Conservation (phyloP, 2,329 filamentous ascomycete species). For the Xylaria sp. region DNA sequence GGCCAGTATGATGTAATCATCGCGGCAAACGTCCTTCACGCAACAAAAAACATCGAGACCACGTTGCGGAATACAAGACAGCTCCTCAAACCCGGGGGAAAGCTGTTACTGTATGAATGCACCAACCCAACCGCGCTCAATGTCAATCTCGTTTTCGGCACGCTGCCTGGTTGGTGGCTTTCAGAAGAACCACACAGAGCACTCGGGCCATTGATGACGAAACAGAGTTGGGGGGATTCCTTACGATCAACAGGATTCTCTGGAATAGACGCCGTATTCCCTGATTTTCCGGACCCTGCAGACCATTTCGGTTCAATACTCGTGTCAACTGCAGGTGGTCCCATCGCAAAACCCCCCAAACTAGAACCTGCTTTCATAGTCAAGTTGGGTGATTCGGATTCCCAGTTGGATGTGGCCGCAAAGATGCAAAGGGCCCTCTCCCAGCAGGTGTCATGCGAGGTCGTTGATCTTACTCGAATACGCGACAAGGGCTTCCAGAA, state of each 20-base stretch:
- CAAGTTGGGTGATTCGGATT: constrained; percentile 23
- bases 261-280: constrained; percentile 44
- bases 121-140: constrained; percentile 33
- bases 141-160: constrained; percentile 47
- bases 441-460: constrained; percentile 20
- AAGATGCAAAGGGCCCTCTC: constrained; percentile 14
- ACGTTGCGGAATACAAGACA: constrained; percentile 40
- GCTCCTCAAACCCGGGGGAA: constrained; percentile 42
- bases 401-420: constrained; percentile 20
- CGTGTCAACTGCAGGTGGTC: constrained; percentile 40
- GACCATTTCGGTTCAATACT: constrained; percentile 41
- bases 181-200: constrained; percentile 46
- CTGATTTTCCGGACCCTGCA: constrained; percentile 35
- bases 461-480: constrained; percentile 31
- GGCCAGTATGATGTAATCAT: constrained; percentile 48
- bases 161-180: constrained; percentile 55
- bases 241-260: constrained; percentile 36
- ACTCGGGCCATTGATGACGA: constrained; percentile 44
- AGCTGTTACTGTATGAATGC: constrained; percentile 37
- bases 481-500: constrained; percentile 30
- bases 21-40: constrained; percentile 46
- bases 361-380: constrained; percentile 30
- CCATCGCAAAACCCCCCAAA: constrained; percentile 1
- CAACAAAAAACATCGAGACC: constrained; percentile 36
- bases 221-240: constrained; percentile 40